A percentile compares a stretch with the other conserved stretches of the same genome.
Conservation (phyloP, 306 rosid species). For the Styphnolobium japonicum region DNA sequence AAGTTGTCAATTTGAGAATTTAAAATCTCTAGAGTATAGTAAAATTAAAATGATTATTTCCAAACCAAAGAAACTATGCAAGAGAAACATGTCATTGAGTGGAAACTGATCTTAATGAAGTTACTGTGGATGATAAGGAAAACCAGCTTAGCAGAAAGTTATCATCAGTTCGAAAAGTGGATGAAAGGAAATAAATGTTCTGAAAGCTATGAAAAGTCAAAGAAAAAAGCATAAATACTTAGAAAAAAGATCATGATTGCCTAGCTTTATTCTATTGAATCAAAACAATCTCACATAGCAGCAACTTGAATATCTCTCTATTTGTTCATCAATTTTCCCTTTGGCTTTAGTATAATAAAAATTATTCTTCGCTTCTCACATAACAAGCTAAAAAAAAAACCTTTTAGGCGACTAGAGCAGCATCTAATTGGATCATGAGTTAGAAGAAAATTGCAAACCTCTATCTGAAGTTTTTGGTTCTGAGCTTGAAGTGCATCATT, state of each 20-base stretch:
- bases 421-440: neutral
- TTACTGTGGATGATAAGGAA: constrained; percentile 19
- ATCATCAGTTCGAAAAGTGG: constrained; percentile 28
- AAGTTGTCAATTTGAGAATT: neutral
- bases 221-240: constrained; percentile 18
- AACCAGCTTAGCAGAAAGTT: constrained; percentile 26
- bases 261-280: constrained; percentile 25
- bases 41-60: neutral
- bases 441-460: constrained; percentile 41
- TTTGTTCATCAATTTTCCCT: neutral
- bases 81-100: constrained; percentile 16
- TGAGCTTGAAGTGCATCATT: constrained; percentile 66
- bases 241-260: constrained; percentile 28
- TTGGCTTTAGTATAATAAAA: neutral
- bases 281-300: neutral
- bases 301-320: neutral
- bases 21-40: neutral
- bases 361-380: neutral
- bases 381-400: neutral
- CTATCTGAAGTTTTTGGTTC: constrained; percentile 69
- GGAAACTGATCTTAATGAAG: constrained; percentile 28
- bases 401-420: neutral
- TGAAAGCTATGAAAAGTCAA: constrained; percentile 20
- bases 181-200: constrained; percentile 25
- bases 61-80: neutral